Base-by-base conservation (phyloP, 768 basidiomycete genomes). In the Xerocomus potaroensis region DNA sequence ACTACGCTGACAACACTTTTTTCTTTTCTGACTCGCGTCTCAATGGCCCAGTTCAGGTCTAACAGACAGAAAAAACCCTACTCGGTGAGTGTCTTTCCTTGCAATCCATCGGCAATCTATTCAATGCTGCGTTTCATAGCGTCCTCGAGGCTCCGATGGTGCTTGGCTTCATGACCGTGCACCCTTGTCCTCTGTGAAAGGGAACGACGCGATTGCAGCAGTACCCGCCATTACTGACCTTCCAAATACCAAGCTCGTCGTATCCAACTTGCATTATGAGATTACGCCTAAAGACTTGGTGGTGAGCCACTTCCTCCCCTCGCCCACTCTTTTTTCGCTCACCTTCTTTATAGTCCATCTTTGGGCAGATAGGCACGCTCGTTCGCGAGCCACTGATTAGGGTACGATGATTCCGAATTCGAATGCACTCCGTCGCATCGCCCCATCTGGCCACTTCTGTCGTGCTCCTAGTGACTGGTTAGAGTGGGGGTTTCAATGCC, bases 201-300 rank as follows among this genome's bases (percentile, higher is more conserved):
- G 56, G 42, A 66, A 62, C 56, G 53, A 54, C 30, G 48, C 50
- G 18, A 61, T 58, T 47, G 34, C 58, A 19, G 45, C 55, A 23
- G 48, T 30, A 29, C n/a, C 37, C 15, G 8, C 14, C 58, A 16
- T 53, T 62, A 16, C 72, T 21, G 48, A 35, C 24, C 57, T 69
- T 12, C 58, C 69, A 3, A 76, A 73, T 53, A 68, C 77, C 44
- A 81, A 81, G 62, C 79, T 94, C 54, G 64, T 87, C 52, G 85
- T 95, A 55, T 81, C 87, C 59, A 91, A 91, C 65, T 59, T 96
- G 54, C 93, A 96, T 70, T 96, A 95, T 56, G 92, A 95, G 59
- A 80, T 96, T 34, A 87, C 84, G 45, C 79, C 87, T 60, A 84
- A 85, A 74, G 92, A 95, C 71, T 75, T 95, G 40, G 84, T 76